phyloP scores from a whole-genome alignment of 352 stramenopile species.

The Thalassiosira hispida region DNA sequence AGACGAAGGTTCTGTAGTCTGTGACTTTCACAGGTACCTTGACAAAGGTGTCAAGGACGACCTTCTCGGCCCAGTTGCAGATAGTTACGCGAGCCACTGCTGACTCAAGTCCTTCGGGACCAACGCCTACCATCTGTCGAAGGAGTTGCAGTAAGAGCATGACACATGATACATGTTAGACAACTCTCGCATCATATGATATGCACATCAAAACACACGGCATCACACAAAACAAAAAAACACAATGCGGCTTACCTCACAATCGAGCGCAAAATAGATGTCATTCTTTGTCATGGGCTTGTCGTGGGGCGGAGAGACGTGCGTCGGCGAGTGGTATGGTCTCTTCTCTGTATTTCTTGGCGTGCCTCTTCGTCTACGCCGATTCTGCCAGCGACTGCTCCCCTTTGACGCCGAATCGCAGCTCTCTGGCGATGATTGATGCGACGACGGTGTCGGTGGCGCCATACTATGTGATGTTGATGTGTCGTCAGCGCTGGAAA shows the following conservation, averaged over 20 bases:
- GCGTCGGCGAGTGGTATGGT: conserved; percentile 33
- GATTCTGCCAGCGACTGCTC: conserved; percentile 17
- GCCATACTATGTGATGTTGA: conserved; percentile 10
- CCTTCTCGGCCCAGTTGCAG: conserved; percentile 84
- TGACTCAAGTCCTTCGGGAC: conserved; percentile 74
- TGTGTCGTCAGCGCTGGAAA: conserved; percentile 21
- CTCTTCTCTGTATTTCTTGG: conserved; percentile 37
- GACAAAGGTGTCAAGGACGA: conserved; percentile 86
- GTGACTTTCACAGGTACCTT: conserved; percentile 83
- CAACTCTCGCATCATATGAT: neutral
- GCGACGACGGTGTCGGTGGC: conserved; percentile 14
- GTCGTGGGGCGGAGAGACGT: conserved; percentile 51
- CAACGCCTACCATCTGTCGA: conserved; percentile 88
- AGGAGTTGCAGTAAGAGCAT: conserved; percentile 10
- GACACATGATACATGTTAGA: neutral
- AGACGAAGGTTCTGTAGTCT: conserved; percentile 89
- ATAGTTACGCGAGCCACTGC: conserved; percentile 85
- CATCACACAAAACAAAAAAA: neutral
- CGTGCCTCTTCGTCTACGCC: conserved; percentile 27
- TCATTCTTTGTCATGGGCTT: conserved; percentile 61
- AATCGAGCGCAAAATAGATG: conserved; percentile 76
- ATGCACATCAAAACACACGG: neutral
- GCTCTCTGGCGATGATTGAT: conserved; percentile 38
- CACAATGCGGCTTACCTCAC: conserved; percentile 54
- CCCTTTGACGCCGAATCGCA: conserved; percentile 22